A percentile compares a stretch with the other conserved stretches of the same genome.
Evolutionary conservation across 306 rosid species (phyloP).

Genomic region (Prunus armeniaca): DNA sequence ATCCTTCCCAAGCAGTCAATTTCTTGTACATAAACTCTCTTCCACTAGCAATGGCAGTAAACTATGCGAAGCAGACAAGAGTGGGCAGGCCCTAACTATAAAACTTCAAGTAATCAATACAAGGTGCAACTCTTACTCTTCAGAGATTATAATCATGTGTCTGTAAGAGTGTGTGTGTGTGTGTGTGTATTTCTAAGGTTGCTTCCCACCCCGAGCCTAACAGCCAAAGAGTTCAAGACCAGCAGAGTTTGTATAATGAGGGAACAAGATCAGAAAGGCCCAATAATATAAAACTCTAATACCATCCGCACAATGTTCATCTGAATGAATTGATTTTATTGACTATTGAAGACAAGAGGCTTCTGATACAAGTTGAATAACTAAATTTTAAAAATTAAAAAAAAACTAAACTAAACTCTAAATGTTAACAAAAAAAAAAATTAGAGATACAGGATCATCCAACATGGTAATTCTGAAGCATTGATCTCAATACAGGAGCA

Average conservation of each 20-base stretch:
- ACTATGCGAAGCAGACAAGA: not conserved
- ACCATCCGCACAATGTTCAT: not conserved
- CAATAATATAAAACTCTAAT: not conserved
- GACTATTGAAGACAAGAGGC: not conserved
- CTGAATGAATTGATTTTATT: not conserved
- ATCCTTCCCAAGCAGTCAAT: not conserved
- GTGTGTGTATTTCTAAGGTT: not conserved
- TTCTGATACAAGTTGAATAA: not conserved
- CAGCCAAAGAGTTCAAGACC: not conserved
- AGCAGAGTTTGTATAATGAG: not conserved
- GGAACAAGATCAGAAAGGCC: not conserved
- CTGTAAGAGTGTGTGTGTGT: not conserved
- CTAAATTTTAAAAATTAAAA: not conserved
- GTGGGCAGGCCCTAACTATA: not conserved
- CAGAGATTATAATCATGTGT: not conserved
- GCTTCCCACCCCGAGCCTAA: not conserved
- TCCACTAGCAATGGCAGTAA: not conserved
- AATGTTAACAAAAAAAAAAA: not conserved
- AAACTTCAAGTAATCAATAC: not conserved
- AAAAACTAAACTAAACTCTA: not conserved
- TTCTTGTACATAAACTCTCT: not conserved
- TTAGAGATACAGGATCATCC: not conserved
- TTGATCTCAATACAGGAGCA: conserved; percentile 12
- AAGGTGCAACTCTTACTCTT: not conserved
- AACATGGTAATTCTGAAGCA: conserved; percentile 7